Evolutionary conservation across 75 land plant genomes (phyloP).

Genomic region (Ceratopteris richardii): DNA sequence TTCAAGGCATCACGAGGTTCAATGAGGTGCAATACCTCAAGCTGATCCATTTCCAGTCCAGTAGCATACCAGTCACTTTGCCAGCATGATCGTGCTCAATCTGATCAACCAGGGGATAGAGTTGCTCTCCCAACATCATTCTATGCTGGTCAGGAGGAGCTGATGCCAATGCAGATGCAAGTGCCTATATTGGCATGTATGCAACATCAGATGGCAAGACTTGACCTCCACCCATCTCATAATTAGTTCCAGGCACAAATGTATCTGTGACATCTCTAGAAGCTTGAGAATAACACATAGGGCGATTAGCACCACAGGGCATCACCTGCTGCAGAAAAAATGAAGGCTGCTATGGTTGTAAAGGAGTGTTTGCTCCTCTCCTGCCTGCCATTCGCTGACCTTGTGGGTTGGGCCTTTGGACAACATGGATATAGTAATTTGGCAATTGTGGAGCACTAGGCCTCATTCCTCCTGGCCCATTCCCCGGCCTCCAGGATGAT

Average conservation of each 20-base stretch:
- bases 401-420: constrained; percentile 24
- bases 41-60: no score
- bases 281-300: constrained; percentile 2
- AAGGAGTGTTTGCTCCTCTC: constrained; percentile 7
- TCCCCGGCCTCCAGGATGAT: constrained; percentile 56
- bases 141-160: no score
- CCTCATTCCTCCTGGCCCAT: constrained; percentile 46
- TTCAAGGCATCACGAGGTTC: no score
- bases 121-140: no score
- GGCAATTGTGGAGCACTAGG: constrained; percentile 29
- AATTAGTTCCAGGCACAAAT: background rate
- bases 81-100: no score
- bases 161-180: no score
- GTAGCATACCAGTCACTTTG: no score
- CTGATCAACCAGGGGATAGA: no score
- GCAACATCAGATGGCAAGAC: no score
- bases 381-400: constrained; percentile 16
- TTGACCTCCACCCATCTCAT: constrained; percentile 3
- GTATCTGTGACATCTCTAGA: background rate
- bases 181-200: no score
- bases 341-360: constrained; percentile 11
- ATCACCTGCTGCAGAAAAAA: constrained; percentile 11
- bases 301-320: constrained; percentile 7
- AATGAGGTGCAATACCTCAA: no score
- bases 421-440: constrained; percentile 22